Conservation (phyloP, 345 rosid species). For the Linum tenue region DNA sequence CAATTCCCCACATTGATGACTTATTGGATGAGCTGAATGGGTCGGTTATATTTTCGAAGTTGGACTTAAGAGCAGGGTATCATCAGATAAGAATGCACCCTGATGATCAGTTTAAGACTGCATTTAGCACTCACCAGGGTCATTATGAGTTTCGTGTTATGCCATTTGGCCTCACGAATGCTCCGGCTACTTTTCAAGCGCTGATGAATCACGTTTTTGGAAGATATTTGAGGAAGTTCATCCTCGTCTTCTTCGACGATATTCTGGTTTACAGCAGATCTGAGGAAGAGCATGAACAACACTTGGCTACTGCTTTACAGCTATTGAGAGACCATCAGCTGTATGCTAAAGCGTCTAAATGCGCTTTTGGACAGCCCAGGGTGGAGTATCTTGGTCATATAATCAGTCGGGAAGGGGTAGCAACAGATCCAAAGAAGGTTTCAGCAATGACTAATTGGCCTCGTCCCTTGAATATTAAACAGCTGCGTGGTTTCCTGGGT, state of each 20-base stretch:
- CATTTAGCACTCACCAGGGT: constrained; percentile 1
- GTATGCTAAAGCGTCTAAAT: not conserved
- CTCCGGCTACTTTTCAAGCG: not conserved
- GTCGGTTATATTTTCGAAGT: too few species aligned
- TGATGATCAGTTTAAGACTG: not conserved
- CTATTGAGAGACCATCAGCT: not conserved
- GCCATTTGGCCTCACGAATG: too few species aligned
- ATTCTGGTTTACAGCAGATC: not conserved
- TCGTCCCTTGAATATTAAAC: not conserved
- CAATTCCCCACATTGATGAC: too few species aligned
- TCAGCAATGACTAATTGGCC: not conserved
- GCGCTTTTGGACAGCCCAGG: too few species aligned
- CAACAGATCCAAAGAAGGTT: not conserved
- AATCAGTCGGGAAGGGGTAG: not conserved
- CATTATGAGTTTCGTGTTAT: not conserved
- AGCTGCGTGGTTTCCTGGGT: not conserved
- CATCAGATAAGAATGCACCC: too few species aligned
- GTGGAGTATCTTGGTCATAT: too few species aligned
- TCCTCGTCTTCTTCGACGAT: too few species aligned
- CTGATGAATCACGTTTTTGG: not conserved
- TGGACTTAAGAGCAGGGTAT: too few species aligned
- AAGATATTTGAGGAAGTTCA: not conserved
- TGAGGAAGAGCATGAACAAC: not conserved
- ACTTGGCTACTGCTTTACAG: not conserved
- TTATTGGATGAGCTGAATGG: too few species aligned